A percentile compares a stretch with the other conserved stretches of the same genome.
phyloP scores from a whole-genome alignment of 805 yeast species.

The Scheffersomyces ergatensis region DNA sequence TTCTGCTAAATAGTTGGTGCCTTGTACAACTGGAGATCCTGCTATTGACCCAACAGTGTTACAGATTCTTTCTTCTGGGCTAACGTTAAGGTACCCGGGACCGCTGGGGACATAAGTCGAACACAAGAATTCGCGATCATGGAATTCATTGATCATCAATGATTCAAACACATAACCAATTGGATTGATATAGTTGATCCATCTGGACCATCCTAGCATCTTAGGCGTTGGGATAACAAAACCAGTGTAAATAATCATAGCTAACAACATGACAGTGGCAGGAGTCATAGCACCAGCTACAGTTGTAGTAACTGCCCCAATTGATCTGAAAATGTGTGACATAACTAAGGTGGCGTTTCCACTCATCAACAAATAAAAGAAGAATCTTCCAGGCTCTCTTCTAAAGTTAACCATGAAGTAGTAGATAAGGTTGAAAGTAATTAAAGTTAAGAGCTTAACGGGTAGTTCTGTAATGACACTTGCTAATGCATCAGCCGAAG shows the following conservation, averaged over 20 bases:
- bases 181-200: slow-evolving; percentile 44
- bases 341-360: slow-evolving; percentile 32
- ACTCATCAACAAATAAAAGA: slow-evolving; percentile 34
- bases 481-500: slow-evolving; percentile 71
- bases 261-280: slow-evolving; percentile 45
- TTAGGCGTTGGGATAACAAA: slow-evolving; percentile 40
- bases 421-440: slow-evolving; percentile 27
- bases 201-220: slow-evolving; percentile 66
- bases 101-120: slow-evolving; percentile 60
- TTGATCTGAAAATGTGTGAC: slow-evolving; percentile 41
- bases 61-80: slow-evolving; percentile 48
- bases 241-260: slow-evolving; percentile 56
- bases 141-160: slow-evolving; percentile 64
- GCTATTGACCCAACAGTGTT: slow-evolving; percentile 56
- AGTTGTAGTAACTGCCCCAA: slow-evolving; percentile 42
- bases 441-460: slow-evolving; percentile 41
- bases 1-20: slow-evolving; percentile 52
- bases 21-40: slow-evolving; percentile 54
- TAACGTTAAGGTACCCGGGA: slow-evolving; percentile 41
- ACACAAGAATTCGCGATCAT: slow-evolving; percentile 55
- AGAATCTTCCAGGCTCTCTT: slow-evolving; percentile 34
- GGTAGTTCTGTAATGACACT: slow-evolving; percentile 62
- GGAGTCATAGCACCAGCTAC: slow-evolving; percentile 43
- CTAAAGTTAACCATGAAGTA: slow-evolving; percentile 52
- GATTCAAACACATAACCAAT: slow-evolving; percentile 51